Evolutionary conservation across 768 basidiomycete species (phyloP), one percentile per base, ranked within the genome.

Genomic region (Clitopilus hobsonii): DNA sequence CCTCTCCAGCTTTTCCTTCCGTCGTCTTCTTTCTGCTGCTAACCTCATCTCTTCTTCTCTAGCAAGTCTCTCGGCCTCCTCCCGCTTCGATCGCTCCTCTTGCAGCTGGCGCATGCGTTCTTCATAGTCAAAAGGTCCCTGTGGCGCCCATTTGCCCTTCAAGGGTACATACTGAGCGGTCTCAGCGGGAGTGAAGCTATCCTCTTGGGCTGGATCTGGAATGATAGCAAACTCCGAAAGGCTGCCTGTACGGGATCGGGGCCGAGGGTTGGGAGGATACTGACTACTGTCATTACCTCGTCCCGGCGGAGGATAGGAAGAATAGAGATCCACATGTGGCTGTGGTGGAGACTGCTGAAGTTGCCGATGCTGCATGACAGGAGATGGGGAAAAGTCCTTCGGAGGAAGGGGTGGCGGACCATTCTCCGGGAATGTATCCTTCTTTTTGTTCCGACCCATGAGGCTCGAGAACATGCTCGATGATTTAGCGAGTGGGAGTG

Each of bases 1-100:
- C 54, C 68, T 68, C 61, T 67, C 54, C 18, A 71, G 59, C 48
- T 74, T 73, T 47, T 79, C 75, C 58, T 80, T 82, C 24, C 30
- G 27, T 62, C 72, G 69, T 18, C 58, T 57, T 57, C 68, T 76
- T n/a, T 73, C 62, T 20, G 63, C 66, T 1, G 69, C 69, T 58
- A 78, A 77, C 51, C 73, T 66, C 56, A 71, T 67, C 29, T 63
- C 69, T 59, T 86, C 84, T 57, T 79, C 76, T 54, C 63, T 65
- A 28, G 72, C 26, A 4, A 76, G 76, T 32, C 73, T 69, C 51
- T 82, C 80, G 25, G 65, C 60, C 58, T 80, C 76, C 45, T 56
- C 41, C 51, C 67, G 66, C 55, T 65, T 69, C 50, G 38, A 49
- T 52, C 69, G 61, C 36, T 67, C 62, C 52, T 72, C 72, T 51